These are phyloP conservation scores for Eucalyptus sideroxylon DNA, from an alignment of 345 rosid genomes.

Conservation along the genomic window DNA sequence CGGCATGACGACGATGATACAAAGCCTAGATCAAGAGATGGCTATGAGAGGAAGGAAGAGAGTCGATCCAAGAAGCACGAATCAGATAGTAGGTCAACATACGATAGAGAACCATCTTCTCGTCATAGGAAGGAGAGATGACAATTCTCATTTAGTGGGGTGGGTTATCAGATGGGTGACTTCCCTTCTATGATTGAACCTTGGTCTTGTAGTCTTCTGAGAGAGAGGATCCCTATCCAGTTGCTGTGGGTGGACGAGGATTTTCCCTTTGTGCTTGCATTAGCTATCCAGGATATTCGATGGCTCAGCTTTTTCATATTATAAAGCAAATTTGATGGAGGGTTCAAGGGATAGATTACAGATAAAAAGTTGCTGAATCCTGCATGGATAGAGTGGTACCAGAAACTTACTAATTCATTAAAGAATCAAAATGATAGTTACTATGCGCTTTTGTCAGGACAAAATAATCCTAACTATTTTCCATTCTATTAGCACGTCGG, in stretches of 20 bases:
- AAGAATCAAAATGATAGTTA: background rate
- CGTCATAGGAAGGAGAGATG: background rate
- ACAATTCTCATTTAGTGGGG: background rate
- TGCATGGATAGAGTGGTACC: background rate
- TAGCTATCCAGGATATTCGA: background rate
- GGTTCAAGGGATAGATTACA: background rate
- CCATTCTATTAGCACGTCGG: background rate
- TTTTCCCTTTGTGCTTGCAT: background rate
- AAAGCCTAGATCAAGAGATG: background rate
- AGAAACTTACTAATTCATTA: background rate
- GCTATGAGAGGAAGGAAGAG: constrained; percentile 6
- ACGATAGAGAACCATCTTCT: constrained; percentile 1
- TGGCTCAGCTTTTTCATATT: background rate
- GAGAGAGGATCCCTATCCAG: background rate
- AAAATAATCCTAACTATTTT: background rate
- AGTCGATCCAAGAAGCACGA: constrained; percentile 28
- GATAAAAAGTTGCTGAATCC: background rate
- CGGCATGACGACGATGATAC: background rate
- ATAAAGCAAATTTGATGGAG: background rate
- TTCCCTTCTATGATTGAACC: background rate
- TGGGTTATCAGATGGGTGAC: background rate
- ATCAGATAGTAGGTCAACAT: constrained; percentile 11
- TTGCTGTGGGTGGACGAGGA: background rate
- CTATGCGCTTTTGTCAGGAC: background rate
- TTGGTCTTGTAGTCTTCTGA: background rate